phyloP scores from a whole-genome alignment of 176 grass and related monocot species.

The Otatea glauca region DNA sequence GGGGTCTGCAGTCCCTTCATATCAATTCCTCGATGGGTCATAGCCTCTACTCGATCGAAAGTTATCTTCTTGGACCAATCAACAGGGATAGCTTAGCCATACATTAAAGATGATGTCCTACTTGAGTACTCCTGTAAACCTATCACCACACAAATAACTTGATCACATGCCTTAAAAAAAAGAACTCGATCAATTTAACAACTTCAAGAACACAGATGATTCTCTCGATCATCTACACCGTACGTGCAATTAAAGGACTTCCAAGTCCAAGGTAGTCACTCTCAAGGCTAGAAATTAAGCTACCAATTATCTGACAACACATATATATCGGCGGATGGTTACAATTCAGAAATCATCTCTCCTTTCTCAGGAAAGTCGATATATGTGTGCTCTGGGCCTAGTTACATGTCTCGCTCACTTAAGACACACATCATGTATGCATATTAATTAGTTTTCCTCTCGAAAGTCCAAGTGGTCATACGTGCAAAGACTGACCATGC shows the following conservation, averaged over 20 bases:
- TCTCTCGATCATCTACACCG: neutral
- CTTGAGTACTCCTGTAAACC: neutral
- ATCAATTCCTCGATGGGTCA: neutral
- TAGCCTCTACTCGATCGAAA: neutral
- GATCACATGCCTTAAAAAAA: neutral
- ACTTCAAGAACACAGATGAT: neutral
- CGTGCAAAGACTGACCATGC: neutral
- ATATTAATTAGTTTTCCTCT: neutral
- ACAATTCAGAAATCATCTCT: neutral
- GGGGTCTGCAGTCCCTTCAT: neutral
- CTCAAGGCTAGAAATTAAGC: neutral
- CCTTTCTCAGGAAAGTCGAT: neutral
- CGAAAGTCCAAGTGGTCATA: neutral
- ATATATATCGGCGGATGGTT: neutral
- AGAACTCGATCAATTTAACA: neutral
- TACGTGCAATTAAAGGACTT: too few species aligned
- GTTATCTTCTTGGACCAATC: neutral
- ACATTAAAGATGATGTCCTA: neutral
- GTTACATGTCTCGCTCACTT: neutral
- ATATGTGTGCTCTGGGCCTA: neutral
- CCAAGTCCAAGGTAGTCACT: neutral
- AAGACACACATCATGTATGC: neutral
- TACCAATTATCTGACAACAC: neutral
- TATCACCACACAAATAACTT: neutral
- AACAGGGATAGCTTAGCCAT: neutral